Base-by-base conservation (phyloP, 2,329 filamentous ascomycete genomes). In the Fusarium anguioides region DNA sequence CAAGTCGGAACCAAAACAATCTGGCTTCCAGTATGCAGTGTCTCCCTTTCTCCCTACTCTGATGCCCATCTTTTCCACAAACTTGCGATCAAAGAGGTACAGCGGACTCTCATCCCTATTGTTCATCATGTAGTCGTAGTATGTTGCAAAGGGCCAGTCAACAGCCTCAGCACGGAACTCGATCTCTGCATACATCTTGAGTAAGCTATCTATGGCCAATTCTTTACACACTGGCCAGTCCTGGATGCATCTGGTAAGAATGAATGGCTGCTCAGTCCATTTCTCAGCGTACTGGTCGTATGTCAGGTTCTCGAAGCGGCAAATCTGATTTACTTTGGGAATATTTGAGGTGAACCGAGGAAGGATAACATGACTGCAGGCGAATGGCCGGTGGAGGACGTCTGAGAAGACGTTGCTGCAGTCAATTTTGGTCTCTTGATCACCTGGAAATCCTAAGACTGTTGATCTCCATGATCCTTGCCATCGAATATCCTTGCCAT, bases 121-220 rank as follows among this genome's bases (percentile, higher is more conserved):
- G 75, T 91, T 85, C 39, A 83, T 81, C 90, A 97, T 93, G 78
- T 98, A 99, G 41, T 88, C 82, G 64, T 89, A 82, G 76, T 98
- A 98, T 0, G 87, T 91, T n/a, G 84, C 82, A 64, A 97, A 86
- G 0, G 89, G 87, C 95, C 95, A 98, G 79, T 97, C 93, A 7
- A 98, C 94, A 1, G 94, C 91, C 82, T 98, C 96, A 11, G 95
- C 95, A 37, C 93, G 88, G 78, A 98, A 97, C 48, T 86, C 84
- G 4, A 90, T 84, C 47, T 89, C 79, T 1, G 84, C 82, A 75
- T 94, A 93, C 61, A 83, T 81, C n/a, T 81, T 72, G 1, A 91
- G 81, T 2, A 98, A 83, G 11, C 79, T 79, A n/a, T 90, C 84
- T 12, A 91, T 84, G 5, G 86, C 89, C 95, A 95, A 98, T 26